Percentiles rank a stretch among this genome's conserved stretches.
Evolutionary conservation across 108 stramenopile species (phyloP).

Genomic region (Skeletonema tropicum): DNA sequence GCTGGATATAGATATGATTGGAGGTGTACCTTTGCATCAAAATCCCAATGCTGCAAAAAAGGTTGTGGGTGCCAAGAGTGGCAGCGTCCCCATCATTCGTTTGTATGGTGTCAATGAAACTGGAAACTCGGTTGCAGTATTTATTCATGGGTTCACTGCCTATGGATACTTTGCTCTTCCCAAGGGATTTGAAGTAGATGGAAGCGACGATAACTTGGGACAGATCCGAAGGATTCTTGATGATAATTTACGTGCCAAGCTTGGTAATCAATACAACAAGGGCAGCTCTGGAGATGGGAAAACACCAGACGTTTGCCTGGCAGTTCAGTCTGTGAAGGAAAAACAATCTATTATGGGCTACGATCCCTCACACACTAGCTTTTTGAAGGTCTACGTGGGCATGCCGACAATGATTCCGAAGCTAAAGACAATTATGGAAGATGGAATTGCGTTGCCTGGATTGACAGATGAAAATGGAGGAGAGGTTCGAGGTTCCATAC

Average conservation of each 20-base stretch:
- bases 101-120: slow-evolving; percentile 92
- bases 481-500: slow-evolving; percentile 31
- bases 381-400: slow-evolving; percentile 88
- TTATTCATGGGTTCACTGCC: slow-evolving; percentile 96
- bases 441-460: slow-evolving; percentile 89
- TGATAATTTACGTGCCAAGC: slow-evolving; percentile 31
- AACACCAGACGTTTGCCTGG: slow-evolving; percentile 52
- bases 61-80: slow-evolving; percentile 64
- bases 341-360: slow-evolving; percentile 91
- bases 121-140: slow-evolving; percentile 91
- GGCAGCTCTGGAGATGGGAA: slow-evolving; percentile 17
- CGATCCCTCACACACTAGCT: slow-evolving; percentile 71
- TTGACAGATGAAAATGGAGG: slow-evolving; percentile 21
- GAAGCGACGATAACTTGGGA: slow-evolving; percentile 53
- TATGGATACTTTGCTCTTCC: slow-evolving; percentile 92
- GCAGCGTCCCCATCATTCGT: slow-evolving; percentile 91
- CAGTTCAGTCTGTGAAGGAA: slow-evolving; percentile 63
- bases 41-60: slow-evolving; percentile 72
- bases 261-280: slow-evolving; percentile 40
- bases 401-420: slow-evolving; percentile 94
- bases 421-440: slow-evolving; percentile 90
- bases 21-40: slow-evolving; percentile 70
- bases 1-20: slow-evolving; percentile 96
- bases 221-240: slow-evolving; percentile 51
- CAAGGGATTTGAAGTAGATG: slow-evolving; percentile 53